Evolutionary conservation across 2,329 filamentous ascomycete genomes (phyloP), one percentile per base, ranked within the genome.

Genomic region (Aphanoascus verrucosus): DNA sequence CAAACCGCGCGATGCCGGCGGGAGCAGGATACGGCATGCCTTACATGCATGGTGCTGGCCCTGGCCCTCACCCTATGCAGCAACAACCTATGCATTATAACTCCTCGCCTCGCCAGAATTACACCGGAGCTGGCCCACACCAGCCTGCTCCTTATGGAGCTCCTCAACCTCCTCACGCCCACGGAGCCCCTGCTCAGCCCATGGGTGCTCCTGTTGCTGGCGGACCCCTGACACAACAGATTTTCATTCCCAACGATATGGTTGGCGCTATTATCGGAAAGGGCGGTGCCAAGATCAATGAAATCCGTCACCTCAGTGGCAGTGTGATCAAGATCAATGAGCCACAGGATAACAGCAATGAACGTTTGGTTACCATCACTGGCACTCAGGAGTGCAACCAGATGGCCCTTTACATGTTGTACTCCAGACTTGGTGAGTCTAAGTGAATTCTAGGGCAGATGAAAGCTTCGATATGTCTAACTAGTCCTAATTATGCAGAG

Each of bases 291-390:
- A 98, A 98, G 80, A 98, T 98, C 78, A 98, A 98, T 67, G 93
- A 98, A 73, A 98, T 98, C 60, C 84, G 93, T 62, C 89, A 96
- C 69, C 83, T 98, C 63, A 94, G 87, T 69, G 93, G 91, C 62
- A 97, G 91, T 73, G 90, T 98, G 45, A 97, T 98, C 71, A 98
- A 98, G 77, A 98, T 98, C 77, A 97, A 98, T 68, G 93, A 98
- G 69, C 93, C 93, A 1, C 93, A 96, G 69, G 93, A 97, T 71
- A 97, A 94, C 73, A 97, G 88, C 78, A 98, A 97, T 66, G 93
- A 98, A 76, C 85, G 93, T 58, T 77, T 98, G 56, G 93, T 98
- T 55, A 98, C 93, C 14, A 94, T 98, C 62, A 96, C 93, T 1
- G 93, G 93, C 59, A 97, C 93, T 5, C 89, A 94, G 64, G 93